A percentile compares a stretch with the other conserved stretches of the same genome.
Conservation (phyloP, 768 basidiomycete species). For the Dendrothele bispora region DNA sequence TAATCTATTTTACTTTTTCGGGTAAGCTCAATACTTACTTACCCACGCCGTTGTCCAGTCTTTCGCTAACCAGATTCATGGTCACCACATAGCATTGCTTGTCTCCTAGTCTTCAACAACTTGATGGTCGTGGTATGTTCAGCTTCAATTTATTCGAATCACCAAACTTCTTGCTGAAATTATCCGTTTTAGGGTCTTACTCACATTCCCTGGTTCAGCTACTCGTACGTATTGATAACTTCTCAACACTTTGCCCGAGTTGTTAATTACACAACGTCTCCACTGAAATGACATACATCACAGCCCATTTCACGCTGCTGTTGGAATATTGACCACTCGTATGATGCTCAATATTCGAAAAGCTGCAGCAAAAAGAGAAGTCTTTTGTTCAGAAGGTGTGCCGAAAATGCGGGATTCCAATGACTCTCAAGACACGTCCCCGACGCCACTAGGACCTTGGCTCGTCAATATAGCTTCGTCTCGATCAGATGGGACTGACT, state of each 20-base stretch:
- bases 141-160: not conserved
- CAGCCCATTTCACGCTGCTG: conserved; percentile 48
- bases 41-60: not conserved
- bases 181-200: conserved; percentile 38
- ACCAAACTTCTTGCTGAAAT: not conserved
- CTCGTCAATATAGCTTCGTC: too few relatives aligned
- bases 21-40: conserved; percentile 27
- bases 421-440: too few relatives aligned
- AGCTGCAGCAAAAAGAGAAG: conserved; percentile 18
- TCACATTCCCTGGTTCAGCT: conserved; percentile 51
- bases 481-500: too few relatives aligned
- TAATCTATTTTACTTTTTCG: conserved; percentile 45
- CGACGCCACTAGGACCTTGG: too few relatives aligned
- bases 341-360: conserved; percentile 47
- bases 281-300: too few relatives aligned
- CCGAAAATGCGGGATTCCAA: too few relatives aligned
- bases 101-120: conserved; percentile 43
- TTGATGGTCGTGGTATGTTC: conserved; percentile 43
- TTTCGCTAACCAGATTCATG: not conserved
- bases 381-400: too few relatives aligned
- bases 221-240: conserved; percentile 27
- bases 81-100: conserved; percentile 29
- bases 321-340: conserved; percentile 45
- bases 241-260: not conserved
- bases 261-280: too few relatives aligned